Conservation (phyloP, 2,329 filamentous ascomycete genomes). For the Emericellopsis cladophorae region DNA sequence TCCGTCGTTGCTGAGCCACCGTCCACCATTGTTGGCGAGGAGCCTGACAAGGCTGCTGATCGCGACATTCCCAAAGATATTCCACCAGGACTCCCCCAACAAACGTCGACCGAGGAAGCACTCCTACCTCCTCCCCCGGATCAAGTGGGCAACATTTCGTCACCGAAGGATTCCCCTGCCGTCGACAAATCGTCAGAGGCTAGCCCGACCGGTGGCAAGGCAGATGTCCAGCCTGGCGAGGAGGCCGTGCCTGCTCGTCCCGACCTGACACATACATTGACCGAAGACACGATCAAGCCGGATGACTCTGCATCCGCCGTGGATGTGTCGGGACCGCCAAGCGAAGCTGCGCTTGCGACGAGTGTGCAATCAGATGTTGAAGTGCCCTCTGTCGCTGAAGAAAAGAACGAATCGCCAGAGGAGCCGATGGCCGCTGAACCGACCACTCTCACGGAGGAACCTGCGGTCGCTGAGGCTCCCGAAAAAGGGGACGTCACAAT, state of each 20-base stretch:
- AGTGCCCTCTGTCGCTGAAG: not conserved
- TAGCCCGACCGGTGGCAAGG: constrained; percentile 10
- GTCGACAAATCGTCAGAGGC: constrained; percentile 12
- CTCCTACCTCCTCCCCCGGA: constrained; percentile 23
- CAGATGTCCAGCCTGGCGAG: constrained; percentile 12
- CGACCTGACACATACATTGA: constrained; percentile 13
- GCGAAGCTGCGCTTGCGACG: constrained; percentile 7
- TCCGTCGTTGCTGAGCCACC: constrained; percentile 17
- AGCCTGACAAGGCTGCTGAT: constrained; percentile 12
- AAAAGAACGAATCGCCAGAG: not conserved
- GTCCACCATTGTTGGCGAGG: constrained; percentile 16
- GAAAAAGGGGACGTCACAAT: not conserved
- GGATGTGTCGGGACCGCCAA: constrained; percentile 15
- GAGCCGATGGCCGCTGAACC: not conserved
- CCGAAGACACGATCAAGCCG: constrained; percentile 22
- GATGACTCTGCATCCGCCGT: constrained; percentile 23
- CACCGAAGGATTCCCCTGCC: constrained; percentile 14
- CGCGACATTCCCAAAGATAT: constrained; percentile 9
- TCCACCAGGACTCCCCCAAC: constrained; percentile 2
- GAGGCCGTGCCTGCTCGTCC: constrained; percentile 9
- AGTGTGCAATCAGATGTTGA: not conserved
- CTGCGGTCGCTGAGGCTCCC: not conserved
- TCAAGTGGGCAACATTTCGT: constrained; percentile 24
- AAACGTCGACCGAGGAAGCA: constrained; percentile 5
- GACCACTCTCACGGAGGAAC: not conserved